A percentile compares a stretch with the other conserved stretches of the same genome.
Conservation (phyloP, 2,329 filamentous ascomycete species). For the Ascochyta lentis region DNA sequence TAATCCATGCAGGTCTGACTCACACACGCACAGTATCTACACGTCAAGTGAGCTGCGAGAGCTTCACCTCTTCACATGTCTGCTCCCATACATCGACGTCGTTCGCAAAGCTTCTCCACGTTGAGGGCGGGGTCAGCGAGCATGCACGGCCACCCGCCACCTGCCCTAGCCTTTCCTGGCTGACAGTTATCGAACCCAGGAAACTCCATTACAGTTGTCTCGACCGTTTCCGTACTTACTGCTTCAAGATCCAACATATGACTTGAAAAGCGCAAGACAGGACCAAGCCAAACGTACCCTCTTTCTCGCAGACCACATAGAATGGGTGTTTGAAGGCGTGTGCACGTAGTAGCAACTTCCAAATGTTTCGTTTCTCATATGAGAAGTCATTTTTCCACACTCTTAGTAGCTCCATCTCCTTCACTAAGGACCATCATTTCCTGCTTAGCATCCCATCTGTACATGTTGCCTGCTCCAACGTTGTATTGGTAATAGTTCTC, state of each 20-base stretch:
- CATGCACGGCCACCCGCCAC: conserved; percentile 10
- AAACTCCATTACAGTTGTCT: too few relatives aligned
- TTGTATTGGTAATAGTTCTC: conserved; percentile 89
- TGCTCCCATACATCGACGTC: not conserved
- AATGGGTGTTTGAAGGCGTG: too few relatives aligned
- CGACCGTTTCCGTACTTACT: too few relatives aligned
- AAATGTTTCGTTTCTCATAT: not conserved
- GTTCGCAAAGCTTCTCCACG: not conserved
- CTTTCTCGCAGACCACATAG: too few relatives aligned
- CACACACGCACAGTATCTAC: conserved; percentile 13
- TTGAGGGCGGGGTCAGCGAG: conserved; percentile 3
- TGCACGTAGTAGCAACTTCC: too few relatives aligned
- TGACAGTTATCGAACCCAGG: not conserved
- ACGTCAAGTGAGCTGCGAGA: not conserved
- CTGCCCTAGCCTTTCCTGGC: conserved; percentile 3
- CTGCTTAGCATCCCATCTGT: conserved; percentile 67
- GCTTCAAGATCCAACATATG: too few relatives aligned
- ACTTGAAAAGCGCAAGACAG: too few relatives aligned
- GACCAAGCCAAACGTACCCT: too few relatives aligned
- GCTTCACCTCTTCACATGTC: not conserved
- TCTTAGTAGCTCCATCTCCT: conserved; percentile 11
- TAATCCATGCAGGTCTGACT: conserved; percentile 25
- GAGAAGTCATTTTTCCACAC: not conserved
- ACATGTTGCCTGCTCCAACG: conserved; percentile 72
- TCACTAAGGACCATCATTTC: conserved; percentile 59